These are phyloP conservation scores for Aethionema arabicum DNA, from an alignment of 345 rosid species.

Conservation along the genomic window DNA sequence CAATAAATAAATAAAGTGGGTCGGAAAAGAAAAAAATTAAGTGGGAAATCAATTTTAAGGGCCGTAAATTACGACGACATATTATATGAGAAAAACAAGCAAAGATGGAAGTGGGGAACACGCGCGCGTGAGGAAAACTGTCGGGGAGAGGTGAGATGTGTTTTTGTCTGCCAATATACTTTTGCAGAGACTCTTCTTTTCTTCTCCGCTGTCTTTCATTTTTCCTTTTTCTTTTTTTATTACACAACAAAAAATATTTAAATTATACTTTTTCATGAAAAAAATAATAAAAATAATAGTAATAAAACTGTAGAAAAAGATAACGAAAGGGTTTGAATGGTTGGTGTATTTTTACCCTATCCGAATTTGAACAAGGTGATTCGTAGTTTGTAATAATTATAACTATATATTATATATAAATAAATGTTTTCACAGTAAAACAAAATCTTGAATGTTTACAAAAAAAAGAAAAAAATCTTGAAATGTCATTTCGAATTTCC, in stretches of 20 bases:
- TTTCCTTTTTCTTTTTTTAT: slow-evolving; percentile 36
- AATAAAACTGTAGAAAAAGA: not conserved
- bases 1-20: not conserved
- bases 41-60: slow-evolving; percentile 26
- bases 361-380: slow-evolving; percentile 18
- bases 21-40: too few species aligned
- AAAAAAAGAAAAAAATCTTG: slow-evolving; percentile 20
- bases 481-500: slow-evolving; percentile 42
- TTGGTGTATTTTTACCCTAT: slow-evolving; percentile 26
- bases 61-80: slow-evolving; percentile 32
- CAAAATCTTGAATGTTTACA: not conserved
- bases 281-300: not conserved
- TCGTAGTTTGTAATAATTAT: slow-evolving; percentile 7
- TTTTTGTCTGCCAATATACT: slow-evolving; percentile 34
- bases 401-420: not conserved
- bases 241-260: slow-evolving; percentile 14
- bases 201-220: slow-evolving; percentile 21
- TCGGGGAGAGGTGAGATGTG: slow-evolving; percentile 15
- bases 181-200: slow-evolving; percentile 24
- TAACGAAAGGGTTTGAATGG: slow-evolving; percentile 20
- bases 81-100: not conserved
- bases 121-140: slow-evolving; percentile 13
- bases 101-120: not conserved
- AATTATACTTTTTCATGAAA: not conserved
- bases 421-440: slow-evolving; percentile 4